Evolutionary conservation across 2,329 filamentous ascomycete species (phyloP).

Genomic region (Dichotomopilus funicola): DNA sequence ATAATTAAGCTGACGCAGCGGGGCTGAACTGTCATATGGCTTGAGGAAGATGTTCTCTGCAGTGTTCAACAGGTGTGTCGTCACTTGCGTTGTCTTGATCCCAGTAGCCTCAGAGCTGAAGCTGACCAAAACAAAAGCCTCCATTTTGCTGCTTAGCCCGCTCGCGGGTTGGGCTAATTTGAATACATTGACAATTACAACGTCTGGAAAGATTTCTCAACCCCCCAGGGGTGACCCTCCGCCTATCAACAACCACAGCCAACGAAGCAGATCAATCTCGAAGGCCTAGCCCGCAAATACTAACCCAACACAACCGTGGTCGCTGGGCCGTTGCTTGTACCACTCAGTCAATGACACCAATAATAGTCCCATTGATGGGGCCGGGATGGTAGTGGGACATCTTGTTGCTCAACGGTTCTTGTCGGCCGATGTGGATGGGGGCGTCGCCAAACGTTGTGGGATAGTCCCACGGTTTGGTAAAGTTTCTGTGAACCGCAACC

Average conservation of each 20-base stretch:
- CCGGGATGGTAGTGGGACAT: constrained; percentile 13
- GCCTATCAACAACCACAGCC: too few species aligned
- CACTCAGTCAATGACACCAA: constrained; percentile 12
- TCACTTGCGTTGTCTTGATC: not conserved
- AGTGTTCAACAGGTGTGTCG: not conserved
- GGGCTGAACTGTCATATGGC: too few species aligned
- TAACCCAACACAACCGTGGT: too few species aligned
- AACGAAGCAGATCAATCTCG: too few species aligned
- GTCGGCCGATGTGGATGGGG: constrained; percentile 6
- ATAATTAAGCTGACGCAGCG: not conserved
- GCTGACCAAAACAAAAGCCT: too few species aligned
- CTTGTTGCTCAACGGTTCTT: constrained; percentile 2
- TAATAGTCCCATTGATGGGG: constrained; percentile 14
- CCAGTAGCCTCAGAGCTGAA: not conserved
- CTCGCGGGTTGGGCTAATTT: too few species aligned
- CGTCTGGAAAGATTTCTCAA: too few species aligned
- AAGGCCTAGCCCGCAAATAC: too few species aligned
- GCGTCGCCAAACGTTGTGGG: constrained; percentile 19
- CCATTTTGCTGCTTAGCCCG: too few species aligned
- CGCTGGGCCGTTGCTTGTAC: too few species aligned
- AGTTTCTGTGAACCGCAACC: constrained; percentile 14
- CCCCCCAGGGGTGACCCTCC: too few species aligned
- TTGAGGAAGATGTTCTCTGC: not conserved
- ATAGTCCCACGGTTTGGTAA: constrained; percentile 20
- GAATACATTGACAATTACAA: too few species aligned